Base-by-base conservation (phyloP, 768 basidiomycete genomes). In the Trametes coccinea region DNA sequence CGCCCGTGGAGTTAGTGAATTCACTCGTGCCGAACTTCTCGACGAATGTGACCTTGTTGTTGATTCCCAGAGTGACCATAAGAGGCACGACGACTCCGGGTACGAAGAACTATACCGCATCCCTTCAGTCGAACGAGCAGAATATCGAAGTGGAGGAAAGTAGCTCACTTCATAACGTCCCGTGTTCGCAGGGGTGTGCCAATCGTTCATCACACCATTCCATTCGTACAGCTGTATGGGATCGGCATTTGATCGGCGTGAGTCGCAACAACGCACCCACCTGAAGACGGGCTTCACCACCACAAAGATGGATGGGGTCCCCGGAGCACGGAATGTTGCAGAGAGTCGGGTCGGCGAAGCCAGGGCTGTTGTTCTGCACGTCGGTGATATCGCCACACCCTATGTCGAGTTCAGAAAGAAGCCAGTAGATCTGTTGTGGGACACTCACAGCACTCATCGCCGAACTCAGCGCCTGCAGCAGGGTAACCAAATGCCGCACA, bases 41-140 rank as follows among this genome's bases (percentile, higher is more conserved):
- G 6, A 93, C 76, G 76, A 92, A 89, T 1, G 85, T 82, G 50
- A 92, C 86, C 69, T 92, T 93, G 77, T 88, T 86, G 76, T 92
- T 92, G 73, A 89, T 78, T 1, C 90, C 89, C 34, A 93, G 76
- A 0, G 90, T 92, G 3, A 88, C 84, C 40, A 91, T 82, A 59
- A 92, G 76, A 3, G 90, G 89, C 11, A 90, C 84, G 54, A 90
- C 79, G 34, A 90, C 78, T 2, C 90, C 90, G 0, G 76, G 74
- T 16, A 83, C 75, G 34, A 84, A 70, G 67, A 78, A 78, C 79
- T 82, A 27, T 8, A 52, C 16, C 37, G n/a, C 6, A 52, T 11
- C n/a, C 34, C 5, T 64, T 50, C 11, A 16, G 16, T 17, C 14
- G 4, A 22, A 0, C 22, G 22, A 22, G 2, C 29, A 27, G 47